Evolutionary conservation across 306 rosid species (phyloP).

Genomic region (Alnus glutinosa): DNA sequence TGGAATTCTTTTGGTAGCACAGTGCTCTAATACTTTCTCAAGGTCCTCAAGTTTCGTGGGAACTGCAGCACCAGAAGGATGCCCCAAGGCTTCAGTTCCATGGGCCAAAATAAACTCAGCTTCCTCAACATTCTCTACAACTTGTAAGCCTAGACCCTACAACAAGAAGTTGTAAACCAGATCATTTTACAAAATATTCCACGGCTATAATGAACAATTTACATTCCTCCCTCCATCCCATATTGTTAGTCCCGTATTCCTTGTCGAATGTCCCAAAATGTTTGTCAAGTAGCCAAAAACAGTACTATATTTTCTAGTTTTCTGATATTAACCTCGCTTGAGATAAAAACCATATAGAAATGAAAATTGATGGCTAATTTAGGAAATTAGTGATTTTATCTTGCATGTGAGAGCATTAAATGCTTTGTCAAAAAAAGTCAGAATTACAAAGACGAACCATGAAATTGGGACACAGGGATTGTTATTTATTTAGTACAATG

Average conservation of each 20-base stretch:
- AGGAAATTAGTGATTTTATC: not conserved
- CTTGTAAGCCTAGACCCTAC: constrained; percentile 78
- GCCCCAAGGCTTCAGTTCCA: constrained; percentile 93
- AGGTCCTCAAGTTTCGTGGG: constrained; percentile 76
- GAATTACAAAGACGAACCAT: not conserved
- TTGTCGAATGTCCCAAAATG: not conserved
- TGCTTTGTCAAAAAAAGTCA: not conserved
- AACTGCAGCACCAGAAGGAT: constrained; percentile 56
- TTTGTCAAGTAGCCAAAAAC: not conserved
- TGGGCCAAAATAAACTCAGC: constrained; percentile 95
- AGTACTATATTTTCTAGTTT: not conserved
- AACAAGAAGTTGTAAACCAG: constrained; percentile 16
- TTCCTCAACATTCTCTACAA: constrained; percentile 74
- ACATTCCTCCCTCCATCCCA: not conserved
- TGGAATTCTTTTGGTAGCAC: constrained; percentile 80
- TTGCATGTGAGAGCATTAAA: not conserved
- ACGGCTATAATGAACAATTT: not conserved
- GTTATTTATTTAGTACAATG: not conserved
- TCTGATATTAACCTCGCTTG: not conserved
- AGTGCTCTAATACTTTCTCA: constrained; percentile 67
- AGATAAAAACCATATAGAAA: not conserved
- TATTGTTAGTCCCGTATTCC: not conserved
- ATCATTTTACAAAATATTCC: constrained; percentile 26
- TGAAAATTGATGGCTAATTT: not conserved
- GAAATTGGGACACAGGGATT: not conserved